These are phyloP conservation scores for Lodderomyces orthopsilosis DNA, from an alignment of 1,139 yeast species.

Conservation along the genomic window DNA sequence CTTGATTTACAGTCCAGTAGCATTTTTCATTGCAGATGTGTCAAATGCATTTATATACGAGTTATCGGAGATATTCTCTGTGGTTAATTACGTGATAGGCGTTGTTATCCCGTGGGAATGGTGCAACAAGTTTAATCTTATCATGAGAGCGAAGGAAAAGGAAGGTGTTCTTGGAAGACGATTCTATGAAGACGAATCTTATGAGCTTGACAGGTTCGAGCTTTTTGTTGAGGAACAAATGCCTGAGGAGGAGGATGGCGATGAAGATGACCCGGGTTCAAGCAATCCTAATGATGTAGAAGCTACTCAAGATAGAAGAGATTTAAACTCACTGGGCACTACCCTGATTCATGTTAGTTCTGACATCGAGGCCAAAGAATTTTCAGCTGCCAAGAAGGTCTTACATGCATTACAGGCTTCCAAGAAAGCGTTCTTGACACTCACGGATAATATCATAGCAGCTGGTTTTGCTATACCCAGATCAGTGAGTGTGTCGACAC, in stretches of 20 bases:
- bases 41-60: conserved; percentile 69
- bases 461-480: conserved; percentile 60
- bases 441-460: conserved; percentile 58
- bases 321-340: background rate
- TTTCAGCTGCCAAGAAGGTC: conserved; percentile 6
- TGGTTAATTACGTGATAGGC: conserved; percentile 68
- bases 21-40: conserved; percentile 76
- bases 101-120: conserved; percentile 87
- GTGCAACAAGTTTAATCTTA: conserved; percentile 65
- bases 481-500: conserved; percentile 43
- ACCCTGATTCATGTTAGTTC: no score
- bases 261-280: conserved; percentile 1
- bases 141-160: conserved; percentile 66
- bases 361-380: background rate
- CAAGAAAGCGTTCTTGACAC: conserved; percentile 36
- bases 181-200: conserved; percentile 66
- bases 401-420: conserved; percentile 24
- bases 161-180: conserved; percentile 80
- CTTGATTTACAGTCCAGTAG: conserved; percentile 62
- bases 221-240: conserved; percentile 37
- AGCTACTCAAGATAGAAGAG: background rate
- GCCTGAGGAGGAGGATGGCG: conserved; percentile 13
- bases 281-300: conserved; percentile 5
- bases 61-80: conserved; percentile 69
- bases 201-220: conserved; percentile 44